Evolutionary conservation across 1,284 basidiomycete species (phyloP).

Genomic region (Takashimella koratensis): DNA sequence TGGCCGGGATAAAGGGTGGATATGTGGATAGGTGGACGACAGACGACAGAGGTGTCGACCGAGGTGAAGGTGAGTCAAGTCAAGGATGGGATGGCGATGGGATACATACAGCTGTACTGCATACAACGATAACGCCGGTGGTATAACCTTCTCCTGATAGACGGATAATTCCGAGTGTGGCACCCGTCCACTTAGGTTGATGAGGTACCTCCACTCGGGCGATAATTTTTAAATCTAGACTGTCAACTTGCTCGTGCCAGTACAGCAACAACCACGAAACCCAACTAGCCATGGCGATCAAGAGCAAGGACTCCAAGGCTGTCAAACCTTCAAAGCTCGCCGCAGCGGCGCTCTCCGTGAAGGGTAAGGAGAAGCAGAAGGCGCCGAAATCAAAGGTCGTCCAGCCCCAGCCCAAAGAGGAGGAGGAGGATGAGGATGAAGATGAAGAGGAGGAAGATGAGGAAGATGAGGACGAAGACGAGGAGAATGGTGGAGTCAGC

Average conservation of each 20-base stretch:
- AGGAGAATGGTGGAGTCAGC: slow-evolving; percentile 77
- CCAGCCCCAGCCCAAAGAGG: slow-evolving; percentile 8
- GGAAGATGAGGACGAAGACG: slow-evolving; percentile 57
- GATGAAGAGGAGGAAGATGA: slow-evolving; percentile 30
- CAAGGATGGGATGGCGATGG: neutral
- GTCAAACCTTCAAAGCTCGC: neutral
- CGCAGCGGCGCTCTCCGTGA: slow-evolving; percentile 7
- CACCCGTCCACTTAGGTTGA: neutral
- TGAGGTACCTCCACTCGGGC: too few relatives aligned
- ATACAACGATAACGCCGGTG: too few relatives aligned
- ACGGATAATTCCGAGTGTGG: neutral
- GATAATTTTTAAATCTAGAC: too few relatives aligned
- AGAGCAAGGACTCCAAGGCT: neutral
- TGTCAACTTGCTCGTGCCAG: too few relatives aligned
- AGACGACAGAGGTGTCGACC: too few relatives aligned
- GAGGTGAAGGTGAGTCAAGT: too few relatives aligned
- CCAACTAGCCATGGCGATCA: neutral
- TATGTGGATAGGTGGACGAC: neutral
- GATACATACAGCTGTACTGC: too few relatives aligned
- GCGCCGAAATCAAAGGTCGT: neutral
- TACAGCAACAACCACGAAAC: too few relatives aligned
- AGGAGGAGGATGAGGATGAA: slow-evolving; percentile 20
- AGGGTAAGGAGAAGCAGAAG: slow-evolving; percentile 18
- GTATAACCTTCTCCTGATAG: neutral
- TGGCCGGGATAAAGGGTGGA: neutral